Evolutionary conservation across 2,329 filamentous ascomycete species (phyloP), one percentile per base, ranked within the genome.

Genomic region (Epichloe uncinata): DNA sequence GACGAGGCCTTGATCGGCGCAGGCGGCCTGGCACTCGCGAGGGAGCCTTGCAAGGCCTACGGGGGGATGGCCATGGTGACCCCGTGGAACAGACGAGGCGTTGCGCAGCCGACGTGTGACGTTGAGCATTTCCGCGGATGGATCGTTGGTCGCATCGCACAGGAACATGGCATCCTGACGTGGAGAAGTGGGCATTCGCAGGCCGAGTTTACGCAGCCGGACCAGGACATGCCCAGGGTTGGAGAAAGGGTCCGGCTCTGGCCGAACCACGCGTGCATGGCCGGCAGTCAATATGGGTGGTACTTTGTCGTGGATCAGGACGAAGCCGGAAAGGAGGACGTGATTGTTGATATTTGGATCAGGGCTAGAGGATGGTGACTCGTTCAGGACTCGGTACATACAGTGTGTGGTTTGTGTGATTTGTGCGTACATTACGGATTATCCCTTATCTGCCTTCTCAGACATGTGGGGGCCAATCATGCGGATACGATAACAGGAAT

Each of bases 261-360:
- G 80, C 85, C 86, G 0, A 91, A 91, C 58, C 87, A 93, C 67
- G 80, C 85, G 36, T 93, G 87, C 62, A 83, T 91, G 56, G 78
- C 85, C 1, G 82, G 84, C 0, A 81, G 81, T 0, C 77, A 78
- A 30, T 86, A 82, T 66, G 79, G 75, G 2, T 87, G 79, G 73
- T 93, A 88, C 66, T 68, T 88, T 18, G 69, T 91, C 35, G 79
- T 90, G 2, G 85, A 91, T 64, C 79, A 78, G 30, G 70, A 74
- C 47, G 66, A 63, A 15, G 66, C 70, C 48, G 73, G 72, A 0
- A 69, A 70, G 20, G 73, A 78, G 56, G 73, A 82, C 52, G 73
- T 78, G 57, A 73, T 87, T 53, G 71, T 86, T n/a, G 87, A 91
- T 70, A 75, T 90, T 20, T 91, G 85, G 85, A 52, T 56, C 47